A percentile compares a stretch with the other conserved stretches of the same genome.
phyloP scores from a whole-genome alignment of 164 flowering plant species.

The Piper longum region DNA sequence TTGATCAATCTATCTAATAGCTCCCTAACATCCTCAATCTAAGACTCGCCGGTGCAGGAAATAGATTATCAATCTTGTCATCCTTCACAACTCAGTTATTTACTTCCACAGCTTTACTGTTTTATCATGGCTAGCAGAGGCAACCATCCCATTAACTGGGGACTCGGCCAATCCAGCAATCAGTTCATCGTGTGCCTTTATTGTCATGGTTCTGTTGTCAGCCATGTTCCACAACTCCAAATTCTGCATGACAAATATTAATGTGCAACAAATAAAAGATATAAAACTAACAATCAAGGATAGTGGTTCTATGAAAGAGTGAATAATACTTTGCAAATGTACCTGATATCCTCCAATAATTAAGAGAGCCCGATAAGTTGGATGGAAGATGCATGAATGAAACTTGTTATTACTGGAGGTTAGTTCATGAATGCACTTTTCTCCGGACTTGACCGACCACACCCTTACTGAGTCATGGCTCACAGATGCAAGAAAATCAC shows the following conservation, averaged over 20 bases:
- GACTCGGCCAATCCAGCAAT: constrained; percentile 77
- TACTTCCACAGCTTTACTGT: constrained; percentile 87
- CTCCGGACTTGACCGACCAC: constrained; percentile 53
- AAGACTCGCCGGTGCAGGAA: neutral
- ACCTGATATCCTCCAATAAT: constrained; percentile 84
- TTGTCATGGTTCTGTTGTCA: constrained; percentile 75
- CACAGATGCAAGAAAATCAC: constrained; percentile 71
- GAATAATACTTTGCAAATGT: neutral
- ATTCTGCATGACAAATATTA: constrained; percentile 32
- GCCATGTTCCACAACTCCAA: constrained; percentile 93
- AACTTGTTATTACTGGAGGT: constrained; percentile 59
- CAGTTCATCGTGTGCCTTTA: constrained; percentile 66
- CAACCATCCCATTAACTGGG: constrained; percentile 71
- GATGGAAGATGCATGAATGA: constrained; percentile 86
- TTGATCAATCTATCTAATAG: neutral
- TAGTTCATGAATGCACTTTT: constrained; percentile 75
- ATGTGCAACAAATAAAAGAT: neutral
- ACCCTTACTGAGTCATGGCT: constrained; percentile 65
- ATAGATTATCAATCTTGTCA: neutral
- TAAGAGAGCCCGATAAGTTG: constrained; percentile 57
- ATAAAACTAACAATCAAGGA: neutral
- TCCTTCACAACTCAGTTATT: neutral
- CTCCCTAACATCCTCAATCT: neutral
- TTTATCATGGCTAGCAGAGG: constrained; percentile 90
- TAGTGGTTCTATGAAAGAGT: neutral